A percentile compares a stretch with the other conserved stretches of the same genome.
phyloP scores from a whole-genome alignment of 75 land plant species.

The Pinus albicaulis region DNA sequence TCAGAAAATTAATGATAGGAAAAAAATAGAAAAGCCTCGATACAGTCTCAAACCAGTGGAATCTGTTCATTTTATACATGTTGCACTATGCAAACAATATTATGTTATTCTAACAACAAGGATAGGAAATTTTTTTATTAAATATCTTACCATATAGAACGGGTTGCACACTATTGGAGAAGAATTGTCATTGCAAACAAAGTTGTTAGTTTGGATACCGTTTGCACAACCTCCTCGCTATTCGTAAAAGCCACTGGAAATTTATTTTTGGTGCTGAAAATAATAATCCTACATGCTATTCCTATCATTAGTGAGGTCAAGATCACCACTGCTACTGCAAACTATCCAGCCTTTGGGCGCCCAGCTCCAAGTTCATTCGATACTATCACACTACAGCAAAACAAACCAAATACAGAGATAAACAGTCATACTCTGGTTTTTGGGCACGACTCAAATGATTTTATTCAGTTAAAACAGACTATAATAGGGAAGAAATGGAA shows the following conservation, averaged over 20 bases:
- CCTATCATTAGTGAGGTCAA: conserved; percentile 41
- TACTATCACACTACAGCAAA: conserved; percentile 50
- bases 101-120: too few relatives aligned
- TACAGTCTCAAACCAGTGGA: too few relatives aligned
- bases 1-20: too few relatives aligned
- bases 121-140: too few relatives aligned
- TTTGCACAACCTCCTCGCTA: conserved; percentile 22
- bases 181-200: conserved; percentile 44
- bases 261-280: conserved; percentile 20
- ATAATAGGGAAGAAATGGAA: too few relatives aligned
- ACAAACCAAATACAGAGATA: too few relatives aligned
- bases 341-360: conserved; percentile 51
- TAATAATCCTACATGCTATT: conserved; percentile 14
- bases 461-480: too few relatives aligned
- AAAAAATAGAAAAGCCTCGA: too few relatives aligned
- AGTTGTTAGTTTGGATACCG: conserved; percentile 30
- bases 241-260: conserved; percentile 44
- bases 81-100: too few relatives aligned
- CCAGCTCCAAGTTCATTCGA: conserved; percentile 82
- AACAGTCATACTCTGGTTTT: too few relatives aligned
- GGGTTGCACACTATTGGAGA: conserved; percentile 58
- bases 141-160: conserved; percentile 43
- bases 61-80: too few relatives aligned
- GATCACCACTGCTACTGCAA: conserved; percentile 34
- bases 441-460: too few relatives aligned